A percentile compares a stretch with the other conserved stretches of the same genome.
phyloP scores from a whole-genome alignment of 73 alveolate genomes.

The Blepharisma stoltei region DNA sequence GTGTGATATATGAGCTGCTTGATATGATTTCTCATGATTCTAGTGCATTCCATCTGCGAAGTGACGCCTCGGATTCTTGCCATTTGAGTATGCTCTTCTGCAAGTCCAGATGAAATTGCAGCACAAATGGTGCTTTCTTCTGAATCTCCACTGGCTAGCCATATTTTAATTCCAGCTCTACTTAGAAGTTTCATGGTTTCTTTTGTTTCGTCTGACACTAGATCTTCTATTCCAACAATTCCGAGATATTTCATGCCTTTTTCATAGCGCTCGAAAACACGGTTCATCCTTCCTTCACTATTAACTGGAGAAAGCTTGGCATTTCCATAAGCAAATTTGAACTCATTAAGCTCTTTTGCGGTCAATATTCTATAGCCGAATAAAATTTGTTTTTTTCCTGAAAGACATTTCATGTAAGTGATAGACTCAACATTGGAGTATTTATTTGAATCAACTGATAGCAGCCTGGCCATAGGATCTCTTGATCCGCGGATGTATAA shows the following conservation, averaged over 20 bases:
- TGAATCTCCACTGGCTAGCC: constrained; percentile 12
- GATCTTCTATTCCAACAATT: constrained; percentile 20
- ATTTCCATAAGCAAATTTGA: background rate
- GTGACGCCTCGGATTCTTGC: background rate
- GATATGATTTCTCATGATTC: background rate
- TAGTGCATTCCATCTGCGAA: background rate
- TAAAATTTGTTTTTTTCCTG: no score
- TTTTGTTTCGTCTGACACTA: background rate
- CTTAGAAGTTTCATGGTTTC: background rate
- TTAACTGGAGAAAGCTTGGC: constrained; percentile 11
- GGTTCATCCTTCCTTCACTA: constrained; percentile 10
- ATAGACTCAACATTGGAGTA: no score
- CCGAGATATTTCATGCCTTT: background rate
- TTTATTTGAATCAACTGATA: no score
- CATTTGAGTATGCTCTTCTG: background rate
- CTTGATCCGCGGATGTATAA: background rate
- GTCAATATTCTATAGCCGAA: background rate
- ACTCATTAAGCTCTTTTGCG: background rate
- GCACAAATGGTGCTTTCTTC: background rate
- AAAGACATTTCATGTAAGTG: no score
- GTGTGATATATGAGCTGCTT: background rate
- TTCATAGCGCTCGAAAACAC: constrained; percentile 21
- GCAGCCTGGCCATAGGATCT: background rate
- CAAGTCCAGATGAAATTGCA: constrained; percentile 3
- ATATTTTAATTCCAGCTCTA: constrained; percentile 18